A percentile compares a stretch with the other conserved stretches of the same genome.
phyloP scores from a whole-genome alignment of 257 asterid genomes.

The Prunella vulgaris region DNA sequence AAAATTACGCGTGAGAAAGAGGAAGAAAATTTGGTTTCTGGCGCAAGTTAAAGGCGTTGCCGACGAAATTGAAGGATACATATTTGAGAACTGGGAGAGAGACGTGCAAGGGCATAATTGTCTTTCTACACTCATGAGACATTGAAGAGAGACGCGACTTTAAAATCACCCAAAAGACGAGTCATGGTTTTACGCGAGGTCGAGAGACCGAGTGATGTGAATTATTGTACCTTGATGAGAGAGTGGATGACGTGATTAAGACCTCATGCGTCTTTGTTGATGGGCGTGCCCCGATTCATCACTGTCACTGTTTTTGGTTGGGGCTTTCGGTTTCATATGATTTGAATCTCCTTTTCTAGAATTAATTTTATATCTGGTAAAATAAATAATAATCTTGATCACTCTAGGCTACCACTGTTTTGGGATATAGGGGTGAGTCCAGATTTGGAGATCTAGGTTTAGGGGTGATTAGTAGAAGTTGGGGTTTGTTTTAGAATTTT shows the following conservation, averaged over 20 bases:
- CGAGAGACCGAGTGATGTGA: conserved; percentile 18
- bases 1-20: background rate
- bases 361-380: background rate
- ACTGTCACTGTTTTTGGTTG: background rate
- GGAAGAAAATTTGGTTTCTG: conserved; percentile 13
- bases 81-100: background rate
- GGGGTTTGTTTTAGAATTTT: no score
- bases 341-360: conserved; percentile 3
- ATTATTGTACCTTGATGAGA: conserved; percentile 23
- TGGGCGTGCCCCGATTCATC: conserved; percentile 32
- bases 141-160: conserved; percentile 10
- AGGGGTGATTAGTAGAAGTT: no score
- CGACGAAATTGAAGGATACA: conserved; percentile 22
- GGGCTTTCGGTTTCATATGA: conserved; percentile 5
- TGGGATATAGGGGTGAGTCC: no score
- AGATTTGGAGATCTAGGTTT: no score
- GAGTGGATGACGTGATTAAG: conserved; percentile 6
- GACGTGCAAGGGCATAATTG: conserved; percentile 21
- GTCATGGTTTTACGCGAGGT: conserved; percentile 15
- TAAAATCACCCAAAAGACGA: conserved; percentile 4
- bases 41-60: no score
- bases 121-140: conserved; percentile 8
- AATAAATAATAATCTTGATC: no score
- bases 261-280: conserved; percentile 22
- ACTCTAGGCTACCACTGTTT: no score